These are phyloP conservation scores for Fistulifera solaris DNA, from an alignment of 108 stramenopile genomes.

Conservation along the genomic window DNA sequence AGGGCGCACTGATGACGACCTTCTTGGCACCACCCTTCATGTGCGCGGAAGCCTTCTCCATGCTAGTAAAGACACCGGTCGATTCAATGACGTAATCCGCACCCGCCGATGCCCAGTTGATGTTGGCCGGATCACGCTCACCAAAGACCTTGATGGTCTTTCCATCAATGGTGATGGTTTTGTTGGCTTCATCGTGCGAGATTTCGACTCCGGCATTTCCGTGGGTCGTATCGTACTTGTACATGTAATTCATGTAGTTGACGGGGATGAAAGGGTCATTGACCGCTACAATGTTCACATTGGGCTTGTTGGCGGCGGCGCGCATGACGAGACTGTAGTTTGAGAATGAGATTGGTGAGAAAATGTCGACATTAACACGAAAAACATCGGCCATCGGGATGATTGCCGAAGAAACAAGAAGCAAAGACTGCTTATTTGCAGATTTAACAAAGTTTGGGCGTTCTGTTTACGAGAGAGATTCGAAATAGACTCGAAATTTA, in stretches of 20 bases:
- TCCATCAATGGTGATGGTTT: conserved; percentile 76
- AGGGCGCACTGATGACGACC: conserved; percentile 94
- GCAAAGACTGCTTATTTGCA: no score
- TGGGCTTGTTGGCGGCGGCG: conserved; percentile 83
- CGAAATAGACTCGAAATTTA: neutral
- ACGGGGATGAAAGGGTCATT: conserved; percentile 90
- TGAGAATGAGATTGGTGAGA: neutral
- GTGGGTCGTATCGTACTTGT: conserved; percentile 96
- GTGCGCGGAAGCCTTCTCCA: conserved; percentile 83
- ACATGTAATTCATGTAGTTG: conserved; percentile 92
- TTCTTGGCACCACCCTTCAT: conserved; percentile 93
- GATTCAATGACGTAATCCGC: conserved; percentile 92
- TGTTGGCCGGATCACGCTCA: conserved; percentile 89
- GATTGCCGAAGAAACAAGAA: no score
- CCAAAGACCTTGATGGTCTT: conserved; percentile 76
- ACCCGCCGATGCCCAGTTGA: conserved; percentile 87
- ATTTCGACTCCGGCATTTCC: conserved; percentile 78
- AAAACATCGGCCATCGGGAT: no score
- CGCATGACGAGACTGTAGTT: conserved; percentile 92
- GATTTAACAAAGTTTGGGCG: neutral
- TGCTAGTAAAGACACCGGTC: conserved; percentile 91
- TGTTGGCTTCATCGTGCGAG: conserved; percentile 58
- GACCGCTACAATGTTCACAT: conserved; percentile 93
- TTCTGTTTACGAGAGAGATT: no score
- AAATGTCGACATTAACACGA: no score